Percentiles rank a stretch among this genome's conserved stretches.
Evolutionary conservation across 2,329 filamentous ascomycete species (phyloP).

Genomic region (Colletotrichum truncatum): DNA sequence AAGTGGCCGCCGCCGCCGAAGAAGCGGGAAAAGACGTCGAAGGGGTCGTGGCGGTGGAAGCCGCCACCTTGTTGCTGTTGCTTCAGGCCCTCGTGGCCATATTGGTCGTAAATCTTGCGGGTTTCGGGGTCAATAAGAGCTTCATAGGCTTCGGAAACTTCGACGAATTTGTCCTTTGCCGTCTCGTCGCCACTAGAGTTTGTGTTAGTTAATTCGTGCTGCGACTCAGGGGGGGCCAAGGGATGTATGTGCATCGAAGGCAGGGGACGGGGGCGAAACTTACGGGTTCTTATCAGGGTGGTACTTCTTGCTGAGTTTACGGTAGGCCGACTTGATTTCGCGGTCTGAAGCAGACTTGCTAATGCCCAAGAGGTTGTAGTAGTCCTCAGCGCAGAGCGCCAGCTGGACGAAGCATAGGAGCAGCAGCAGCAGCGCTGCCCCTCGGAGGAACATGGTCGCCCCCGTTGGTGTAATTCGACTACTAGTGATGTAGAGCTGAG

Average conservation of each 20-base stretch:
- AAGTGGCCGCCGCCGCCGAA: constrained; percentile 93
- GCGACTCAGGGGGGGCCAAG: not conserved
- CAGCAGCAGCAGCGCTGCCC: constrained; percentile 57
- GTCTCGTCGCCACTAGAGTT: constrained; percentile 73
- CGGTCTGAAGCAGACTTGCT: constrained; percentile 82
- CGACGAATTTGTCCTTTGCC: constrained; percentile 91
- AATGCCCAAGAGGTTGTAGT: constrained; percentile 86
- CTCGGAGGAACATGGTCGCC: constrained; percentile 60
- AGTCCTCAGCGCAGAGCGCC: constrained; percentile 73
- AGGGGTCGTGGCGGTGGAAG: constrained; percentile 80
- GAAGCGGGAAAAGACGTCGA: constrained; percentile 96
- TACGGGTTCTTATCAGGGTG: constrained; percentile 99
- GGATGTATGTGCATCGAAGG: too few species aligned
- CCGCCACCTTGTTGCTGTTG: constrained; percentile 77
- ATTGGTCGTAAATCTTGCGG: constrained; percentile 91
- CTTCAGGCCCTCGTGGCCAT: constrained; percentile 90
- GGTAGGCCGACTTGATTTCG: constrained; percentile 94
- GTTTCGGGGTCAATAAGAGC: constrained; percentile 81
- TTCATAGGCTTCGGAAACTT: constrained; percentile 95
- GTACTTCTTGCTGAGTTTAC: constrained; percentile 91
- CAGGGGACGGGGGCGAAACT: constrained; percentile 44
- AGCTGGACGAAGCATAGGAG: constrained; percentile 64
- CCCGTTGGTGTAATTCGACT: constrained; percentile 20
- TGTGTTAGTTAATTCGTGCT: not conserved
- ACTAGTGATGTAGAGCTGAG: not conserved